Evolutionary conservation across 1,284 basidiomycete species (phyloP).

Genomic region (Puccinia hordei): DNA sequence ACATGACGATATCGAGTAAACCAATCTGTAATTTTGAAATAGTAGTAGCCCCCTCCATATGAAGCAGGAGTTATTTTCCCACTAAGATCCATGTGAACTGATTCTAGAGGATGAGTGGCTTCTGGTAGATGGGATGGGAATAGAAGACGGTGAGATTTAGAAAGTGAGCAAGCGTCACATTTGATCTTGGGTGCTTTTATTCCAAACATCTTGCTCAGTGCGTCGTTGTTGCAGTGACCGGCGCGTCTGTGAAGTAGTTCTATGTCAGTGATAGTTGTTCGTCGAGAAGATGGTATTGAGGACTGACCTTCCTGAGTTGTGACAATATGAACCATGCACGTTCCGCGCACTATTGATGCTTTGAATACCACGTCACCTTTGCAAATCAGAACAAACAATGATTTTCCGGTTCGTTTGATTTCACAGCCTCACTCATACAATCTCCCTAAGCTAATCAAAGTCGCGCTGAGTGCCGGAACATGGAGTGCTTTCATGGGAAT

Average conservation of each 20-base stretch:
- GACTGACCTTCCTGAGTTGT: neutral
- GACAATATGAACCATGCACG: neutral
- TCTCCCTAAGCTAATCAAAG: slow-evolving; percentile 16
- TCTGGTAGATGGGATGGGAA: neutral
- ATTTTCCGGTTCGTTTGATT: neutral
- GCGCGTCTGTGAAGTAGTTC: neutral
- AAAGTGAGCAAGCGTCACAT: neutral
- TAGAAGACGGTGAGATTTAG: slow-evolving; percentile 16
- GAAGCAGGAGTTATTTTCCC: too few relatives aligned
- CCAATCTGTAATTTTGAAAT: too few relatives aligned
- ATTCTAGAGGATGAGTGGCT: neutral
- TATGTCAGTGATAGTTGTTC: neutral
- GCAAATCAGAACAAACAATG: neutral
- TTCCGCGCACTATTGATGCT: neutral
- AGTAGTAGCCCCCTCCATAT: too few relatives aligned
- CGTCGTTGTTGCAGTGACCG: slow-evolving; percentile 7
- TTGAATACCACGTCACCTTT: neutral
- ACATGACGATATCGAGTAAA: too few relatives aligned
- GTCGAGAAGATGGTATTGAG: neutral
- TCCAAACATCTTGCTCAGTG: neutral
- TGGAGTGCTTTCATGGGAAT: neutral
- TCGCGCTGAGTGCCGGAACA: neutral
- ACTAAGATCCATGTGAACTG: too few relatives aligned
- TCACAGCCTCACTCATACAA: neutral
- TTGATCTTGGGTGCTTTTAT: neutral